Evolutionary conservation across 495 filamentous ascomycete species (phyloP), one percentile per base, ranked within the genome.

Genomic region (Hypoxylon crocopeplum): DNA sequence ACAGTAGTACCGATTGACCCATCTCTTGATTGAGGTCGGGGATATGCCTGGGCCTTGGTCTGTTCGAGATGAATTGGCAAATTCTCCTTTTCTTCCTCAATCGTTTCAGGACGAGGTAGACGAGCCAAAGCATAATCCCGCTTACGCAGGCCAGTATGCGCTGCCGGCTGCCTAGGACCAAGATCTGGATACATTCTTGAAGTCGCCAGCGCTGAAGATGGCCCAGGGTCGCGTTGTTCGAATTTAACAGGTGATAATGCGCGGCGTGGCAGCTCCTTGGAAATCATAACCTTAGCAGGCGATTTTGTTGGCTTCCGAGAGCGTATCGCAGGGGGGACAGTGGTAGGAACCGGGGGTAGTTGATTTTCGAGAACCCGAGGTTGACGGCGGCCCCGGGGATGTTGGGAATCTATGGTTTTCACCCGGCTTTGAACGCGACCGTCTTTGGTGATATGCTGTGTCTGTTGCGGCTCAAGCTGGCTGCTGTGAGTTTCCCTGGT

Each of bases 61-160:
- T 38, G 48, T 12, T 34, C 8, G 1, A 13, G 7, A 7, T 40
- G 49, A 33, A 17, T 41, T 37, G 59, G 47, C 2, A 62, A 67
- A 1, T 19, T 68, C 17, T 75, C 68, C 37, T 50, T 69, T 47
- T 75, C 70, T 47, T 75, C 70, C 11, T 65, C 44, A 2, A 75
- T 72, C 1, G 69, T 69, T 39, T 59, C 60, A 40, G 64, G 54
- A 12, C 49, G 62, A 24, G 61, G 57, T 39, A 48, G 32, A 51
- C 55, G 60, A 45, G 48, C 42, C 27, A 37, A 33, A 5, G 60
- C 48, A 19, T 39, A 40, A 22, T 70, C 61, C 25, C 61, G 59
- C 30, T 55, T 68, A n/a, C 60, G 59, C 12, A 67, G 24, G 11
- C 64, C 55, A 24, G 49, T 53, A 13, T 38, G 41, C 13, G 25